phyloP scores from a whole-genome alignment of 1,139 yeast species.

The Candida freyschussii region DNA sequence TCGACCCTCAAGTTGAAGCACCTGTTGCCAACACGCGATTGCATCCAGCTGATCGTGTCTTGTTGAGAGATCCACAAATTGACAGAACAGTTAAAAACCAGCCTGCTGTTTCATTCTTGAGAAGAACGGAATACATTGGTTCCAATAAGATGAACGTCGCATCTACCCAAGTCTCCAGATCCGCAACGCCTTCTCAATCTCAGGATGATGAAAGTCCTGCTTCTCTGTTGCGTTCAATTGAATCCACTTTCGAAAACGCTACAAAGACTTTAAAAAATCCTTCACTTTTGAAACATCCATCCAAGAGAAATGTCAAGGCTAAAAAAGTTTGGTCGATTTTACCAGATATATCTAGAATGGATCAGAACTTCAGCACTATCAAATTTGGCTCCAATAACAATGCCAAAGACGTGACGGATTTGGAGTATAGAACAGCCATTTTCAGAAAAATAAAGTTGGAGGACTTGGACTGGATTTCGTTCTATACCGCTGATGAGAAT shows the following conservation, averaged over 20 bases:
- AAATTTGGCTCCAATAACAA: constrained; percentile 76
- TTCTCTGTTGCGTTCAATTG: constrained; percentile 63
- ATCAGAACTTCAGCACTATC: constrained; percentile 64
- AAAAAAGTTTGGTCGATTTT: constrained; percentile 74
- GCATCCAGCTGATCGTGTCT: constrained; percentile 71
- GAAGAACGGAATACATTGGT: constrained; percentile 85
- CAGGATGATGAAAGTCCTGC: constrained; percentile 49
- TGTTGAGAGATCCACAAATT: constrained; percentile 72
- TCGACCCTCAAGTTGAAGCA: constrained; percentile 39
- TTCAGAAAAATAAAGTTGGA: constrained; percentile 73
- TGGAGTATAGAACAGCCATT: constrained; percentile 54
- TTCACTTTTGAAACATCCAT: constrained; percentile 61
- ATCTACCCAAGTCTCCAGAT: constrained; percentile 10
- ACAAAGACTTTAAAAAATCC: constrained; percentile 45
- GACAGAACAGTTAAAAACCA: constrained; percentile 49
- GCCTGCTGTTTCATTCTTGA: constrained; percentile 71
- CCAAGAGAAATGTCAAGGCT: constrained; percentile 67
- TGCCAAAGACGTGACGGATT: constrained; percentile 21
- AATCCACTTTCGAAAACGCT: constrained; percentile 66
- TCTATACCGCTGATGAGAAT: constrained; percentile 52
- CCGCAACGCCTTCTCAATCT: constrained; percentile 10
- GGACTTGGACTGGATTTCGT: constrained; percentile 78
- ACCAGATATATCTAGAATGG: constrained; percentile 89
- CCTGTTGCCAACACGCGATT: constrained; percentile 48
- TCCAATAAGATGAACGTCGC: constrained; percentile 9